A percentile compares a stretch with the other conserved stretches of the same genome.
Conservation (phyloP, 2,329 filamentous ascomycete genomes). For the Scolecobasidium constrictum region DNA sequence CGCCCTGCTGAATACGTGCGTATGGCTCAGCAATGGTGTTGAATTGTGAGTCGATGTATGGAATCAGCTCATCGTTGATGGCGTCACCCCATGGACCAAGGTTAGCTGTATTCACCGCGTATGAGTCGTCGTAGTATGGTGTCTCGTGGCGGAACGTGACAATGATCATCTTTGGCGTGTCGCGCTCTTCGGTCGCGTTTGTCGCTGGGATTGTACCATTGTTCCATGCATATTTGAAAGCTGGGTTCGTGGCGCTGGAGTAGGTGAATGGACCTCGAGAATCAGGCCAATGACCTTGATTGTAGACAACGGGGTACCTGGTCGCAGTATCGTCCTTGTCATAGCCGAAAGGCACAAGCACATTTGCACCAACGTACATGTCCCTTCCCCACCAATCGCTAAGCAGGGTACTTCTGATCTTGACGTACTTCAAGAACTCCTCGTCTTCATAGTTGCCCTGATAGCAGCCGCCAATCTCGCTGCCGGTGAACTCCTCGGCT, state of each 20-base stretch:
- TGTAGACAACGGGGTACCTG: conserved; percentile 25
- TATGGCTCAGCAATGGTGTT: conserved; percentile 25
- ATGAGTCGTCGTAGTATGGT: conserved; percentile 28
- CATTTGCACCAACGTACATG: conserved; percentile 26
- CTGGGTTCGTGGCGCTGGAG: not conserved
- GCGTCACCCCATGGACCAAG: conserved; percentile 28
- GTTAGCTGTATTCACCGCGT: conserved; percentile 28
- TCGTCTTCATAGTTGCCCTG: conserved; percentile 29
- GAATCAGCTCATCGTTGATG: conserved; percentile 29
- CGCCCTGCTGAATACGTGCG: conserved; percentile 26
- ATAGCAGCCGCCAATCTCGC: conserved; percentile 25
- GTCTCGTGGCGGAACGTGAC: conserved; percentile 28
- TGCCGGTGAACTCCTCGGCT: conserved; percentile 18
- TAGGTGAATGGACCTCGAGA: conserved; percentile 9
- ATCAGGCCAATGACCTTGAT: conserved; percentile 23
- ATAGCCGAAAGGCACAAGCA: conserved; percentile 25
- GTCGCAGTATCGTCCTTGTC: conserved; percentile 18
- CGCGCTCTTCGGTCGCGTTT: conserved; percentile 16
- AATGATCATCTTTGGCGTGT: conserved; percentile 25
- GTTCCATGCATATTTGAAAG: not conserved
- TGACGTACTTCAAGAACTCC: conserved; percentile 22
- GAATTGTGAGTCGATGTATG: conserved; percentile 22
- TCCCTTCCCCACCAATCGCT: conserved; percentile 26
- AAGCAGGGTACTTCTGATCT: conserved; percentile 26
- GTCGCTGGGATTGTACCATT: conserved; percentile 12